Evolutionary conservation across 2,329 filamentous ascomycete species (phyloP), one percentile per base, ranked within the genome.

Genomic region (Periconia digitata): DNA sequence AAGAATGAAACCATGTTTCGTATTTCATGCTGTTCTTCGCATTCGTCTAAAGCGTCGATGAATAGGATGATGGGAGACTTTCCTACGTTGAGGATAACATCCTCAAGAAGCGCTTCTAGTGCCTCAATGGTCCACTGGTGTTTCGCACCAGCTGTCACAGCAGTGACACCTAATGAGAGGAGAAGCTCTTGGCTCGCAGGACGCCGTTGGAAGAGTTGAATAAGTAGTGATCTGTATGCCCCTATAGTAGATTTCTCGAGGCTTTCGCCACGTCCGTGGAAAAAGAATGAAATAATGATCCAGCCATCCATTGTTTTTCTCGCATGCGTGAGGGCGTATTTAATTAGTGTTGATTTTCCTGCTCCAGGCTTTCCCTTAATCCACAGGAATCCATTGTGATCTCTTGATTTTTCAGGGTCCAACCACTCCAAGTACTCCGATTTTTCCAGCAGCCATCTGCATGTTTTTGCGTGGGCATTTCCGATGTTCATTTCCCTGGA

Each of bases 31-130:
- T 58, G 46, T 41, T 75, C 71, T 7, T 75, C 63, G 49, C 75
- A 78, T 53, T 79, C 77, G 35, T 80, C 76, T 2, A 79, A 63
- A 0, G 76, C 77, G 45, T 78, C 76, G 0, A 67, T 53, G 34
- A 64, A 59, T 24, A 44, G 49, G 8, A 53, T 27, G 8, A 63
- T 40, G 13, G 49, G 39, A 17, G 42, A 46, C n/a, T 46, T 21
- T 5, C 40, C 44, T 13, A 58, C 47, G 10, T 12, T 27, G 29
- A 32, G 39, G 3, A 54, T 39, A 15, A 48, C 48, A 13, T 54
- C 40, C 16, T 49, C 53, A 12, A 62, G 43, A 16, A 61, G 53
- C 5, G 42, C 24, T 36, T 48, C 49, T 21, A 56, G 49, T 34
- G 38, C 40, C 21, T 48, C 35, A 7, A 43, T 23, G 15, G 23